A percentile compares a stretch with the other conserved stretches of the same genome.
Evolutionary conservation across 2,329 filamentous ascomycete species (phyloP).

Genomic region (Pyrenochaeta sp.): DNA sequence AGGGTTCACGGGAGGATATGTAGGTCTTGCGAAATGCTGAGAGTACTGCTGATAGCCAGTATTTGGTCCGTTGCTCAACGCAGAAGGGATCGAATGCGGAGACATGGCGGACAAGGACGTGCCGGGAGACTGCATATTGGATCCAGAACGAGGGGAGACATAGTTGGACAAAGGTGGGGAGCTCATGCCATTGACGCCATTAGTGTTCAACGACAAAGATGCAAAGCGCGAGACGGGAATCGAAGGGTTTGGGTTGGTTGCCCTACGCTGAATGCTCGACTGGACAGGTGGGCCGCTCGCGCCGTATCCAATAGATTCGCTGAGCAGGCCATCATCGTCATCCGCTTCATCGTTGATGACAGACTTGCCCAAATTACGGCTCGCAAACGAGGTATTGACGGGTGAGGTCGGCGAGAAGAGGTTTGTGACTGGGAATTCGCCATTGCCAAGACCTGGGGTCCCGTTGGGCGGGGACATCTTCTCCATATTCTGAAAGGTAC

Average conservation of each 20-base stretch:
- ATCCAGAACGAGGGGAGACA: slow-evolving; percentile 58
- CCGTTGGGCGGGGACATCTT: slow-evolving; percentile 68
- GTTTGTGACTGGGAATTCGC: slow-evolving; percentile 69
- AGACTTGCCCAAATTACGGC: slow-evolving; percentile 69
- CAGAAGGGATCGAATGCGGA: slow-evolving; percentile 66
- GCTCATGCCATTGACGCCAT: slow-evolving; percentile 53
- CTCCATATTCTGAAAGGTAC: slow-evolving; percentile 68
- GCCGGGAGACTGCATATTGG: slow-evolving; percentile 61
- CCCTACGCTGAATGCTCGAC: slow-evolving; percentile 66
- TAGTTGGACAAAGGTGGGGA: slow-evolving; percentile 66
- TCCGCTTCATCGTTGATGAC: slow-evolving; percentile 75
- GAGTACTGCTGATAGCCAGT: slow-evolving; percentile 64
- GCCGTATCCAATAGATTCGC: slow-evolving; percentile 76
- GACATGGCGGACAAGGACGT: slow-evolving; percentile 52
- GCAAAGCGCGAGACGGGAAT: slow-evolving; percentile 74
- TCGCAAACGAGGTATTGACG: slow-evolving; percentile 73
- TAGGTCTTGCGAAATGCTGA: slow-evolving; percentile 68
- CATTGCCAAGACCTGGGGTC: slow-evolving; percentile 62
- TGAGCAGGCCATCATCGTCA: slow-evolving; percentile 77
- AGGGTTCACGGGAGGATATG: slow-evolving; percentile 87
- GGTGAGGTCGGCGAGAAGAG: slow-evolving; percentile 79
- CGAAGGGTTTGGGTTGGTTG: slow-evolving; percentile 76
- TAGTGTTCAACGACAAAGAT: slow-evolving; percentile 75
- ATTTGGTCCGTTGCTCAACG: slow-evolving; percentile 59
- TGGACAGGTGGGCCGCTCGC: slow-evolving; percentile 68